Percentiles rank a stretch among this genome's conserved stretches.
These are phyloP conservation scores for Parasitella parasitica DNA, from an alignment of 371 early-diverging fungal species.

Conservation along the genomic window DNA sequence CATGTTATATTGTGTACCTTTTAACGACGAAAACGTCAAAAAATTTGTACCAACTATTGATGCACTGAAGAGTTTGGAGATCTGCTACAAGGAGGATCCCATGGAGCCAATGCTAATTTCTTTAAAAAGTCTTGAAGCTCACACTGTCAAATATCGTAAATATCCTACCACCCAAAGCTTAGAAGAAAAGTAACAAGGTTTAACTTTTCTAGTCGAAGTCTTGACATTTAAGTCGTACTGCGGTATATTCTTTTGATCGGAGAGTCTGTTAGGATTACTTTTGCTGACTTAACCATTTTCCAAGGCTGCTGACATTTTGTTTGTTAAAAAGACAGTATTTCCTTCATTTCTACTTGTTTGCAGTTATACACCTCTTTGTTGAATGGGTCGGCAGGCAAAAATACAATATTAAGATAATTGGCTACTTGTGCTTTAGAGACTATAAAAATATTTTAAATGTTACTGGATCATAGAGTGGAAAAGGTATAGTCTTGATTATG, in stretches of 20 bases:
- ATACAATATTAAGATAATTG: constrained; percentile 15
- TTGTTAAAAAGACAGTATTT: constrained; percentile 19
- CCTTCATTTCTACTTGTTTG: constrained; percentile 18
- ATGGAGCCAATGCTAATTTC: constrained; percentile 24
- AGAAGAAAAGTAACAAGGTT: constrained; percentile 21
- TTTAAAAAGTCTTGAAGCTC: constrained; percentile 17
- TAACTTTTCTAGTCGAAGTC: constrained; percentile 18
- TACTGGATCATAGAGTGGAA: constrained; percentile 15
- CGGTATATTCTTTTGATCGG: neutral
- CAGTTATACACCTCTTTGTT: constrained; percentile 22
- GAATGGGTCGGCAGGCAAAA: constrained; percentile 15
- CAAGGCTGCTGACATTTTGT: constrained; percentile 13
- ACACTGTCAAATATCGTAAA: constrained; percentile 17
- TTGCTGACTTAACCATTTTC: too few species aligned
- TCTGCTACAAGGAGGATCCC: constrained; percentile 27
- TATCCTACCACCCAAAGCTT: constrained; percentile 20
- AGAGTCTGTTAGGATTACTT: too few species aligned
- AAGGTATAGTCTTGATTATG: constrained; percentile 12
- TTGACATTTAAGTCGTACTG: constrained; percentile 11
- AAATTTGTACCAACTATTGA: constrained; percentile 16
- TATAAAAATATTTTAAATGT: constrained; percentile 12
- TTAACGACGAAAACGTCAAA: constrained; percentile 20
- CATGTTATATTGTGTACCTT: constrained; percentile 19
- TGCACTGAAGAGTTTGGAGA: constrained; percentile 17
- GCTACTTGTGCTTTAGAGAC: constrained; percentile 16